Base-by-base conservation (phyloP, 2,329 filamentous ascomycete genomes). In the Pestalotiopsis sp. region DNA sequence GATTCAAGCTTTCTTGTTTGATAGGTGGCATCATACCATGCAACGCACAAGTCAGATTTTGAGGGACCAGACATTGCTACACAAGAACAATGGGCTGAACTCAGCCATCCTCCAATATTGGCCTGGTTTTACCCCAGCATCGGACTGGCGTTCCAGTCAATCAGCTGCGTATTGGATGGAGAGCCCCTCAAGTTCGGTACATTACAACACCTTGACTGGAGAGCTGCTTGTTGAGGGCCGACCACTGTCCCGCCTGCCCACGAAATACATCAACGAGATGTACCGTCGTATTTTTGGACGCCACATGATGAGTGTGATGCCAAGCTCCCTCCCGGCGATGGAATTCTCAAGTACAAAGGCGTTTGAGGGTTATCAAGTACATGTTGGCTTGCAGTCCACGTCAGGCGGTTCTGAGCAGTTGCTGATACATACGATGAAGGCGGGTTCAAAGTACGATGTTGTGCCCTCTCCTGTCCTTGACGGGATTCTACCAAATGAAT, bases 221-320 rank as follows among this genome's bases (percentile, higher is more conserved):
- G 60, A 63, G 23, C n/a, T 63, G 3, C 60, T 63, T 23, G 60
- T 63, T 3, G 23, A 23, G 5, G 60, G 60, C 12, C 20, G n/a
- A 23, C 60, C 60, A n/a, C 36, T 63, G 13, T 63, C 55, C 20
- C 55, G 20, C 9, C n/a, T 58, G 25, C 55, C 55, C 11, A 11
- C 55, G 6, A 31, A 3, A 11, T 58, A 25, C 23, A 14, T 20
- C n/a, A 58, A 58, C 3, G 4, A 58, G 25, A 3, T 76, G 0
- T 90, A 86, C 70, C 12, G 13, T 0, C 71, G 73, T 0, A 73
- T 90, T 0, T 88, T 90, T 73, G 81, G 82, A 1, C 66, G 72
- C 3, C 74, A 76, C 0, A 62, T 76, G 0, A 63, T 88, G 2
- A 82, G 87, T 9, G 82, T 87, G 1, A 78, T 82, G 72, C 83